Evolutionary conservation across 2,329 filamentous ascomycete genomes (phyloP).

Genomic region (Cladosporium sp.): DNA sequence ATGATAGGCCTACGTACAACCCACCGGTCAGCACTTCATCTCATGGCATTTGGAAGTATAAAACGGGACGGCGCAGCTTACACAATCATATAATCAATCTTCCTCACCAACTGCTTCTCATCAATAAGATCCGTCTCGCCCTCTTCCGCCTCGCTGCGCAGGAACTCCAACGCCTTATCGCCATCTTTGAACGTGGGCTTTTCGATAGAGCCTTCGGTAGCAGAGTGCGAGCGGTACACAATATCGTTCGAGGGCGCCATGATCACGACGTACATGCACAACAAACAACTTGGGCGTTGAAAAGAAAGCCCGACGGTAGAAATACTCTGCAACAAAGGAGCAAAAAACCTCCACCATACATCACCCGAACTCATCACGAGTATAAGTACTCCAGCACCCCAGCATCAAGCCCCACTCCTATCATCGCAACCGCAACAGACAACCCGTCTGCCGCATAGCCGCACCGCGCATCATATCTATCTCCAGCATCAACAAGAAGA

Average conservation of each 20-base stretch:
- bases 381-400: not conserved
- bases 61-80: constrained; percentile 29
- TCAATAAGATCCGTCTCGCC: constrained; percentile 23
- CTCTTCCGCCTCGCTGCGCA: constrained; percentile 23
- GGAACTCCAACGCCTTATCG: constrained; percentile 24
- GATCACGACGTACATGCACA: not conserved
- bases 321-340: not conserved
- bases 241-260: constrained; percentile 9
- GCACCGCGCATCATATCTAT: not conserved
- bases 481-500: not conserved
- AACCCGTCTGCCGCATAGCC: not conserved
- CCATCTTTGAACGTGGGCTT: constrained; percentile 24
- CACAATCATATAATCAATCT: constrained; percentile 47
- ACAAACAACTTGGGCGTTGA: not conserved
- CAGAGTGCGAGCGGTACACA: constrained; percentile 8
- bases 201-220: constrained; percentile 17
- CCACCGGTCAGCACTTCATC: not conserved
- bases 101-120: constrained; percentile 33
- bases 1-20: constrained; percentile 48
- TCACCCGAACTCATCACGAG: no score
- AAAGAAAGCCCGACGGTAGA: not conserved
- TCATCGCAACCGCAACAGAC: not conserved
- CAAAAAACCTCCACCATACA: not conserved
- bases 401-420: not conserved
- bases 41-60: not conserved